Base-by-base conservation (phyloP, 306 rosid species). In the Glycine latifolia region DNA sequence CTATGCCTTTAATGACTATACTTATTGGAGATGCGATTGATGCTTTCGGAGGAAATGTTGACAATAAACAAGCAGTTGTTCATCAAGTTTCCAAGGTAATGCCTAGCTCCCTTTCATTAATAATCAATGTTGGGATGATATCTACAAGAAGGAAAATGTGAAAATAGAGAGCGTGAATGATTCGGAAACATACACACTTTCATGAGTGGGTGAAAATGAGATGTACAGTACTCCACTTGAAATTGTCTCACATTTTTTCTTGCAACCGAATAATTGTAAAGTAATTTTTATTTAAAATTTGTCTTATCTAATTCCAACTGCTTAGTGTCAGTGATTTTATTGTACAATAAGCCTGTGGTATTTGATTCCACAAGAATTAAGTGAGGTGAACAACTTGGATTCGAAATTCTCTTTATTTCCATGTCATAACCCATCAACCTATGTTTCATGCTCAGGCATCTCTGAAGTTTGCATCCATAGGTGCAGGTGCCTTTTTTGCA, bases 71-170 rank as follows among this genome's bases (percentile, higher is more conserved):
- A 17, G 50, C 86, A 20, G 88, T 90, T 16, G 89, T 87, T 87
- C 84, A 85, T 79, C 67, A 68, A 76, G 90, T 91, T 84, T 91
- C 98, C 56, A 85, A 77, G 88, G 88, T 85, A 72, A 75, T 46
- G 8, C 31, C 33, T 41, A 61, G 65, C 79, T 17, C 79, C 58
- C 41, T 62, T 54, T 84, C 71, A 73, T 58, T 73, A 67, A 37
- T 61, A 84, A 56, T 73, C 76, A 8, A 46, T n/a, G 13, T 52
- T 61, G 44, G 37, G 66, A 76, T 37, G 41, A 63, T 81, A 20
- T 53, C 33, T 6, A 7, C 14, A 7, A 61, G 60, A 7, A 61
- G 69, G 37, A 56, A 71, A 31, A 71, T 60, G 39, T 33, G 50
- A 69, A 44, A 67, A 48, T 77, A 63, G 59, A 4, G 58, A 60